phyloP scores from a whole-genome alignment of 306 rosid species.

The Quillaja saponaria region DNA sequence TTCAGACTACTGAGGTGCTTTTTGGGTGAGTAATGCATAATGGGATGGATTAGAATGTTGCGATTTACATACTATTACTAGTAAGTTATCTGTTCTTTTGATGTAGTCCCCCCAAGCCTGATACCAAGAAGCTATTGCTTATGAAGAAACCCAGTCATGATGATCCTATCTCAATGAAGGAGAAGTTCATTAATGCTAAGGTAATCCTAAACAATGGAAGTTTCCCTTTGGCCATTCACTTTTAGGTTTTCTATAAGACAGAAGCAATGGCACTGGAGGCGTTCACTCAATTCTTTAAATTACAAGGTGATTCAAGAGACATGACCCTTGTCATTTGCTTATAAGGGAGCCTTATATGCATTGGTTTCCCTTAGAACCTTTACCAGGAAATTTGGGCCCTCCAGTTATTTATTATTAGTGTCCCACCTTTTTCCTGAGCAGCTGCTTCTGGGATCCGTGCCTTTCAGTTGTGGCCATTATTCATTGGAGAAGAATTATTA shows the following conservation, averaged over 20 bases:
- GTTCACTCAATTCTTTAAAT: too few species aligned
- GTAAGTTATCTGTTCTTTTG: conserved; percentile 26
- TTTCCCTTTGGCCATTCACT: conserved; percentile 22
- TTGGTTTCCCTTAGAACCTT: background rate
- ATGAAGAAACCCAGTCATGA: conserved; percentile 58
- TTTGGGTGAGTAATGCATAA: conserved; percentile 45
- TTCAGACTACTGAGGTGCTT: conserved; percentile 37
- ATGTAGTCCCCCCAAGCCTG: conserved; percentile 51
- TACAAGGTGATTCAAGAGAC: too few species aligned
- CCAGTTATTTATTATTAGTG: too few species aligned
- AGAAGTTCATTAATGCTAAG: conserved; percentile 74
- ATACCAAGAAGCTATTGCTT: conserved; percentile 32
- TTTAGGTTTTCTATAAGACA: background rate
- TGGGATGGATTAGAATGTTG: conserved; percentile 20
- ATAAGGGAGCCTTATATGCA: background rate
- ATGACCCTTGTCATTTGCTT: too few species aligned
- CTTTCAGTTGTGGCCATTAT: too few species aligned
- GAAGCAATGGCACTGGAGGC: too few species aligned
- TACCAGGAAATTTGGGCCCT: background rate
- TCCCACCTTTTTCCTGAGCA: too few species aligned
- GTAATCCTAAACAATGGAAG: conserved; percentile 32
- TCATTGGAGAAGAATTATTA: too few species aligned
- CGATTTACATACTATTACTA: conserved; percentile 20
- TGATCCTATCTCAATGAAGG: conserved; percentile 65
- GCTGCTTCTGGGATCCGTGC: too few species aligned